phyloP scores from a whole-genome alignment of 2,329 filamentous ascomycete genomes.

The Fusarium chlamydosporum region DNA sequence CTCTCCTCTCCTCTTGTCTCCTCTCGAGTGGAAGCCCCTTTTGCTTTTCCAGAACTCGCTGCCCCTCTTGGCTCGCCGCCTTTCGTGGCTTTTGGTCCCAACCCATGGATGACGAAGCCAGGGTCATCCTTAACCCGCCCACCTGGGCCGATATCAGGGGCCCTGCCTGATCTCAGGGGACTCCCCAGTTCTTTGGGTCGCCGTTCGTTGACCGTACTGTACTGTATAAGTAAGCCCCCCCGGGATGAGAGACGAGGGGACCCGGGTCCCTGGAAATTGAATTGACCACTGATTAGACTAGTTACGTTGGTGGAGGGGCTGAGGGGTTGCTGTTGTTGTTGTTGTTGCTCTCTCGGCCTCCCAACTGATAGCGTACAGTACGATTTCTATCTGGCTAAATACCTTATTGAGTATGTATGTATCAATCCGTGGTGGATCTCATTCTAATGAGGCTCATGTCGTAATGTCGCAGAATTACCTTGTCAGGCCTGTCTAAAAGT shows the following conservation, averaged over 20 bases:
- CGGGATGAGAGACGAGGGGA: constrained; percentile 21
- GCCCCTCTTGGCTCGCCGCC: constrained; percentile 37
- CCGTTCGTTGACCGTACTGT: constrained; percentile 33
- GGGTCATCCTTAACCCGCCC: constrained; percentile 49
- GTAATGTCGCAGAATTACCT: constrained; percentile 9
- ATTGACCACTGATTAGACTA: constrained; percentile 38
- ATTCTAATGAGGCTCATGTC: constrained; percentile 24
- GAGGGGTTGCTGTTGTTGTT: constrained; percentile 22
- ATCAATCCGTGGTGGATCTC: constrained; percentile 21
- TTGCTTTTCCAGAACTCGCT: constrained; percentile 39
- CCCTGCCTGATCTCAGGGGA: constrained; percentile 42
- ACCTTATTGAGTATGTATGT: not conserved
- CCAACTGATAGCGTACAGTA: not conserved
- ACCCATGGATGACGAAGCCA: constrained; percentile 22
- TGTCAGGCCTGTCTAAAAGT: not conserved
- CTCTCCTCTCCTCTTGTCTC: not conserved
- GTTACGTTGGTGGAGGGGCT: constrained; percentile 17
- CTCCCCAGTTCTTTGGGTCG: constrained; percentile 42
- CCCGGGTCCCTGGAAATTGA: constrained; percentile 50
- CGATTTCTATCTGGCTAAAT: not conserved
- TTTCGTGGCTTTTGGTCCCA: not conserved
- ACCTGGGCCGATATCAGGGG: constrained; percentile 41
- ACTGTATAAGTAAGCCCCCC: constrained; percentile 29
- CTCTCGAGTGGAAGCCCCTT: constrained; percentile 40
- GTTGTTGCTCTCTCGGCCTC: not conserved